Percentiles rank a stretch among this genome's conserved stretches.
phyloP scores from a whole-genome alignment of 2,329 filamentous ascomycete species.

The Fusarium sp. region DNA sequence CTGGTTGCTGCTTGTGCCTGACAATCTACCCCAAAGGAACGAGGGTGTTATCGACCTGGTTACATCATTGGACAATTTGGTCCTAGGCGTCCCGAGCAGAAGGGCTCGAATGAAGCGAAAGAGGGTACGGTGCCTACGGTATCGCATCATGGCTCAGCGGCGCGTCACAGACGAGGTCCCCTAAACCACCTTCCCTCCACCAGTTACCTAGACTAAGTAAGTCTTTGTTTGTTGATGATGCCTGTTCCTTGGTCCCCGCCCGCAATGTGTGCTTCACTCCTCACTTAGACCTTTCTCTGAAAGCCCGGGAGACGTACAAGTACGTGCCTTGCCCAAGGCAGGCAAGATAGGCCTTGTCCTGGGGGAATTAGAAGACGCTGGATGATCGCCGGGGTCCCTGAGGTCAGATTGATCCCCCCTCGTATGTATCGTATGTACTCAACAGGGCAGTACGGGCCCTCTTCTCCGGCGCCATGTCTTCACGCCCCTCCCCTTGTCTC shows the following conservation, averaged over 20 bases:
- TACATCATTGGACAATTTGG: slow-evolving; percentile 1
- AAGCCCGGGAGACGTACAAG: background rate
- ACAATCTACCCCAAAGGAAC: slow-evolving; percentile 28
- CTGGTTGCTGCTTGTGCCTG: slow-evolving; percentile 27
- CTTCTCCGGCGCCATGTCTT: slow-evolving; percentile 20
- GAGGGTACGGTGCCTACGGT: slow-evolving; percentile 1
- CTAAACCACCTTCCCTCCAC: slow-evolving; percentile 8
- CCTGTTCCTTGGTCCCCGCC: slow-evolving; percentile 4
- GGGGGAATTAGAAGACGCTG: background rate
- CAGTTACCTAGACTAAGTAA: background rate
- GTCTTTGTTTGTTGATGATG: background rate
- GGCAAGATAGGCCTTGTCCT: background rate
- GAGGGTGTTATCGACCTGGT: background rate
- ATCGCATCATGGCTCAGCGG: slow-evolving; percentile 24
- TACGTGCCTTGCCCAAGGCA: background rate
- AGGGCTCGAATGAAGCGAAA: slow-evolving; percentile 16
- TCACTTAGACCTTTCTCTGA: background rate
- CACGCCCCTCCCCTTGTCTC: slow-evolving; percentile 10
- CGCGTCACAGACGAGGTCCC: slow-evolving; percentile 22
- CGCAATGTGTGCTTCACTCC: slow-evolving; percentile 16
- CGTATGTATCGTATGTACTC: background rate
- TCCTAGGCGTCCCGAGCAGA: background rate
- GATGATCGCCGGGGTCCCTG: slow-evolving; percentile 23
- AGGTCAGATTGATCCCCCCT: background rate
- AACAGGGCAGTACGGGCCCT: slow-evolving; percentile 9